Evolutionary conservation across 495 filamentous ascomycete species (phyloP), one percentile per base, ranked within the genome.

Genomic region (Evansstolkia leycettana): DNA sequence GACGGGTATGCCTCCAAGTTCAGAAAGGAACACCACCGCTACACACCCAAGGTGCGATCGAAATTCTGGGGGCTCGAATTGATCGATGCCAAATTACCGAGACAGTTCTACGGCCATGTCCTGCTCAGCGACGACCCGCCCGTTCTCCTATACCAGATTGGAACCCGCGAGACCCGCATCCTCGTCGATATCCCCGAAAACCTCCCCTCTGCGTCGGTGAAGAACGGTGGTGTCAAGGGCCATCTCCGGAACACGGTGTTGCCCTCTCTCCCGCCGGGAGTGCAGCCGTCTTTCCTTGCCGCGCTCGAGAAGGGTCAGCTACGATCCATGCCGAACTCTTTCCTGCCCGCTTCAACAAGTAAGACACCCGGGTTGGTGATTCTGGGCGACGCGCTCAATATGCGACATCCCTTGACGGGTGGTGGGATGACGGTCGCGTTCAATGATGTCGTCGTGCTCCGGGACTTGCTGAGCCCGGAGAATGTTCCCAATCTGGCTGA

Each of bases 361-460:
- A 72, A 68, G 29, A 72, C 76, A 2, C 73, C 78, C 0, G 90
- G 90, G 8, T 62, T 95, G 41, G 63, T 93, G 24, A 60, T 98
- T 18, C 62, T 94, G 13, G 88, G 88, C 38, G 88, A 95, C 58
- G 88, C 88, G 6, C 76, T 89, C 64, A 95, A 95, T 60, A 95
- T 95, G 88, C 82, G 88, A 3, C 88, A 95, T 62, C 88, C 88
- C 0, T 64, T 95, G 9, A 95, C 88, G 0, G 88, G 88, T 35
- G 88, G 88, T 45, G 88, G 88, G 43, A 95, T 95, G 88, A 94
- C 88, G 0, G 88, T 95, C 0, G 88, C 84, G 2, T 76, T 95
- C 50, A 87, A 84, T 50, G 88, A 95, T 55, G 88, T 79, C 1
- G 71, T 85, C 6, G 55, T 88, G 0, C 65, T 95, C n/a, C 60